Base-by-base conservation (phyloP, 352 stramenopile species). In the Globisporangium acanthophoron region DNA sequence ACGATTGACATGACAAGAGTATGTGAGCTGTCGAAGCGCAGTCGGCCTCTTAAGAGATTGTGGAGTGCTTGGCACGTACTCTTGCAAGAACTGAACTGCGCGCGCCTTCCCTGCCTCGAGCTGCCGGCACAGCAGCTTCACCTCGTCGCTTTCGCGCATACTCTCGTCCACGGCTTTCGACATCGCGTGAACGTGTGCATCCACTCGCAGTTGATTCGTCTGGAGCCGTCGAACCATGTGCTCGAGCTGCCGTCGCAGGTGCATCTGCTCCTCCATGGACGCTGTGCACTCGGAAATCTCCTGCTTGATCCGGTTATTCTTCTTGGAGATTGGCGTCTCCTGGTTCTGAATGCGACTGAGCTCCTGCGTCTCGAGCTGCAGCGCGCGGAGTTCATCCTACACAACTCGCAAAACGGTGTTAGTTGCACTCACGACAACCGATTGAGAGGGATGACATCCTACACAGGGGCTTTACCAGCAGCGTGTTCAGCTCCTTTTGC, bases 241-340 rank as follows among this genome's bases (percentile, higher is more conserved):
- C 63, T 92, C 81, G 3, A 91, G 69, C 52, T 92, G 81, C 45
- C 82, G 56, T 5, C 80, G 68, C 16, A 75, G 52, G 64, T 91
- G 77, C 76, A 90, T 87, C 66, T 94, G 79, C 58, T 92, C 79
- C 52, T 94, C 84, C 80, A 90, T 90, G 0, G 71, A 80, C 16
- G 71, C 37, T 45, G 80, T 90, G 53, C 78, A 90, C 29, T 75
- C 64, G n/a, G 70, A 62, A 50, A 94, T 94, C 1, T 89, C 73
- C 13, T 85, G 55, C 40, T 90, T 82, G 52, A 91, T 86, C 9
- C 64, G 64, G 55, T 69, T 69, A 50, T 80, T 92, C 54, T 87
- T 78, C 64, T 84, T 84, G 20, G 84, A 85, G n/a, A 85, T 67
- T 2, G 83, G 81, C 3, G 81, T 92, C 55, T 92, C 71, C 37